These are phyloP conservation scores for Suillus cothurnatus DNA, from an alignment of 768 basidiomycete genomes.

Conservation along the genomic window DNA sequence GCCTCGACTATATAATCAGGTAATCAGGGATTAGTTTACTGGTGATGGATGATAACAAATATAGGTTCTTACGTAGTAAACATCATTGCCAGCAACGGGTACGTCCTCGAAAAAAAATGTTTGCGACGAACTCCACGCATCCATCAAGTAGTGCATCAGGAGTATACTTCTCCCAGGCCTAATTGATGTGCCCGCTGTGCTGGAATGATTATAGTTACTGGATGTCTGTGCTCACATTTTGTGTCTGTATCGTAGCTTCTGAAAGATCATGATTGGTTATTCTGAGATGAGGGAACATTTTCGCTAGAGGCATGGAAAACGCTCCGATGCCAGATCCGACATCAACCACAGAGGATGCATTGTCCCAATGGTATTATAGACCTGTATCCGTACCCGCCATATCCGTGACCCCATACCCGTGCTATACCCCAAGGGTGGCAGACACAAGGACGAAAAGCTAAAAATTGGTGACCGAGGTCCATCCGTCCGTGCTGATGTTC, in stretches of 20 bases:
- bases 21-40: too few species aligned
- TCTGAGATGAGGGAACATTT: constrained; percentile 28
- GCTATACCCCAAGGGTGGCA: too few species aligned
- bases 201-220: background rate
- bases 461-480: too few species aligned
- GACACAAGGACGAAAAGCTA: too few species aligned
- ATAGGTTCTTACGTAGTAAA: constrained; percentile 22
- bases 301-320: constrained; percentile 29
- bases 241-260: constrained; percentile 23
- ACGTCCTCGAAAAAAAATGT: constrained; percentile 24
- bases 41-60: background rate
- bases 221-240: constrained; percentile 16
- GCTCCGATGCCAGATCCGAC: constrained; percentile 31
- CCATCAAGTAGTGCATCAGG: constrained; percentile 21
- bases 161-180: constrained; percentile 20
- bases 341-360: constrained; percentile 29
- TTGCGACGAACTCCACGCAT: constrained; percentile 18
- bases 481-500: too few species aligned
- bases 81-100: constrained; percentile 21
- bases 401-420: too few species aligned
- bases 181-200: background rate
- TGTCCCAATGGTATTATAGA: constrained; percentile 24
- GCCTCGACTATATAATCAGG: constrained; percentile 23
- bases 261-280: constrained; percentile 34
- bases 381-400: too few species aligned